Conservation (phyloP, 208 protist species). For the Crithidia acanthocephali region DNA sequence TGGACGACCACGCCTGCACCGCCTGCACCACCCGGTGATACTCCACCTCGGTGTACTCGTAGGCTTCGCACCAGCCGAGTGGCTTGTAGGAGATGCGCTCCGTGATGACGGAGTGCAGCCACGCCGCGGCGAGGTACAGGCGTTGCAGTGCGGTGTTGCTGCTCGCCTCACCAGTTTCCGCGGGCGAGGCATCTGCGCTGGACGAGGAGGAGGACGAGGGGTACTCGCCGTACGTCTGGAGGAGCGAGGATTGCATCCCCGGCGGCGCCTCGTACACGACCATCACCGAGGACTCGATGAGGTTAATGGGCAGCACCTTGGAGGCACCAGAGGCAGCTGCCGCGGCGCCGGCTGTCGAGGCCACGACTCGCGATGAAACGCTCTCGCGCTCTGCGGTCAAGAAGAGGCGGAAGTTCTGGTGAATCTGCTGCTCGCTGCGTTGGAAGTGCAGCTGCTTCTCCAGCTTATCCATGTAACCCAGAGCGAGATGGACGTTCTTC, state of each 20-base stretch:
- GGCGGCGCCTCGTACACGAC: constrained; percentile 97
- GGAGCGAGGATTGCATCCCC: constrained; percentile 95
- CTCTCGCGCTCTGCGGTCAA: constrained; percentile 96
- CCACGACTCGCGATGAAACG: constrained; percentile 30
- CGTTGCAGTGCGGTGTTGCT: constrained; percentile 68
- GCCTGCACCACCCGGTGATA: constrained; percentile 92
- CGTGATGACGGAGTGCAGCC: constrained; percentile 97
- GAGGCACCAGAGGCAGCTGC: background rate
- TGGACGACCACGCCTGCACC: constrained; percentile 86
- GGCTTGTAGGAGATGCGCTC: constrained; percentile 97
- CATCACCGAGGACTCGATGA: constrained; percentile 79
- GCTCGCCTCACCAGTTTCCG: background rate
- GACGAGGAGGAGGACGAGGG: background rate
- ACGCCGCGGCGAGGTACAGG: constrained; percentile 97
- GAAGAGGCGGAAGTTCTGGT: constrained; percentile 96
- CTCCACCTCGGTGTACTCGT: constrained; percentile 99
- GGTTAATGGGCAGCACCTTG: constrained; percentile 67
- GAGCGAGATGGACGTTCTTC: constrained; percentile 98
- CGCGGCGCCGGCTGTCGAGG: background rate
- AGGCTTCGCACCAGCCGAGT: constrained; percentile 98
- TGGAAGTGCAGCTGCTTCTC: constrained; percentile 97
- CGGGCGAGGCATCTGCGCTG: background rate
- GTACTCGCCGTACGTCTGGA: constrained; percentile 83
- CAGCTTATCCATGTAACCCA: constrained; percentile 92
- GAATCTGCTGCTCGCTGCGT: constrained; percentile 57